Percentiles rank a stretch among this genome's conserved stretches.
These are phyloP conservation scores for Neurospora sp. DNA, from an alignment of 495 filamentous ascomycete genomes.

Conservation along the genomic window DNA sequence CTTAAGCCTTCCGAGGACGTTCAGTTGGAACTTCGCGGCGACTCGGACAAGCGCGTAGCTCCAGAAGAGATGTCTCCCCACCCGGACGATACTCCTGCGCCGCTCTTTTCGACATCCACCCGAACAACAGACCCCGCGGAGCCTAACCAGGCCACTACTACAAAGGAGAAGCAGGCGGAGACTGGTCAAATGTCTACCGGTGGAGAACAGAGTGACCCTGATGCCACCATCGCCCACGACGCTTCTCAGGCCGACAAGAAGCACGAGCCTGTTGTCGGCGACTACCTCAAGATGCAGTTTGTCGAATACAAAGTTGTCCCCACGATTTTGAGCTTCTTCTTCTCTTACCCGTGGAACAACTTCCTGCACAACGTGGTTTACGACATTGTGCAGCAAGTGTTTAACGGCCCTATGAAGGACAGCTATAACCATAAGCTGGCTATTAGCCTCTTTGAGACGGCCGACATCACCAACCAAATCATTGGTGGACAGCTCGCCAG, in stretches of 20 bases:
- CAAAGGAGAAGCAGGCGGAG: neutral
- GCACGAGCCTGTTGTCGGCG: slow-evolving; percentile 79
- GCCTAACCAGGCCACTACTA: neutral
- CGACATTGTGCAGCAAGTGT: slow-evolving; percentile 97
- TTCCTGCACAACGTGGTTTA: slow-evolving; percentile 99
- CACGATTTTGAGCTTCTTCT: slow-evolving; percentile 96
- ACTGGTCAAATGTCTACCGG: slow-evolving; percentile 11
- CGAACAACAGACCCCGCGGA: neutral
- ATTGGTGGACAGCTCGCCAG: slow-evolving; percentile 80
- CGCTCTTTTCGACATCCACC: slow-evolving; percentile 41
- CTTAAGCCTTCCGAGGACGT: neutral
- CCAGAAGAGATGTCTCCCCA: slow-evolving; percentile 35
- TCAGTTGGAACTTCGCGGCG: neutral
- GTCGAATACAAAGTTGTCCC: slow-evolving; percentile 91
- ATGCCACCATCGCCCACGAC: slow-evolving; percentile 5
- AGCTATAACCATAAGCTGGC: slow-evolving; percentile 90
- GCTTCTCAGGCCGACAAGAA: slow-evolving; percentile 2
- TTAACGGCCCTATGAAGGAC: slow-evolving; percentile 96
- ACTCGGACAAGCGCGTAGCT: neutral
- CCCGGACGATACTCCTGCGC: slow-evolving; percentile 58
- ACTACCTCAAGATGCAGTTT: slow-evolving; percentile 94
- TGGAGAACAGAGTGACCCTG: slow-evolving; percentile 7
- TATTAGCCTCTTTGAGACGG: slow-evolving; percentile 82
- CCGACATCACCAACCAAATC: slow-evolving; percentile 82
- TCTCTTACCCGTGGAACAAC: slow-evolving; percentile 98